phyloP scores from a whole-genome alignment of 1,139 yeast genomes.

The Yamadazyma atlantica region DNA sequence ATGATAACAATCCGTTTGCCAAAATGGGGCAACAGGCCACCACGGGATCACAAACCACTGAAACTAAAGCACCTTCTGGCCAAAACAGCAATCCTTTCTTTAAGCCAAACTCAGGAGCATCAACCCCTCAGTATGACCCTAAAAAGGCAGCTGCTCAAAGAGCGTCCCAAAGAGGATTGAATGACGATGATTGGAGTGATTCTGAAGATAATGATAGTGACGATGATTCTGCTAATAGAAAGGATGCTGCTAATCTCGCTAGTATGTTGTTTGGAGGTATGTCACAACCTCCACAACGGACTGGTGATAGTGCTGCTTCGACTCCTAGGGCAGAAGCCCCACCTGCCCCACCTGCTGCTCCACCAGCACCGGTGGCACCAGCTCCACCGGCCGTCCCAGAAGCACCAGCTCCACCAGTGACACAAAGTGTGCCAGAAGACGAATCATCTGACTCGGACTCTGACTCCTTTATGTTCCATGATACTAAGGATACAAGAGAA shows the following conservation, averaged over 20 bases:
- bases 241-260: conserved; percentile 64
- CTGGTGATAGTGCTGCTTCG: conserved; percentile 11
- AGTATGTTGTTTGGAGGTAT: conserved; percentile 63
- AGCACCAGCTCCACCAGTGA: conserved; percentile 1
- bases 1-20: conserved; percentile 43
- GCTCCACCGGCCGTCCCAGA: conserved; percentile 3
- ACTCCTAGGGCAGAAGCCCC: conserved; percentile 7
- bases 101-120: conserved; percentile 36
- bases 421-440: background rate
- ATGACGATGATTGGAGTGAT: conserved; percentile 59
- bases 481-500: conserved; percentile 1
- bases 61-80: conserved; percentile 3
- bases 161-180: conserved; percentile 62
- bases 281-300: conserved; percentile 43
- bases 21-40: too few relatives aligned
- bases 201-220: conserved; percentile 55
- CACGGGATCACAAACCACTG: conserved; percentile 4
- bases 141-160: conserved; percentile 63
- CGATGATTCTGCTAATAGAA: conserved; percentile 46
- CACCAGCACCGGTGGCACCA: conserved; percentile 5
- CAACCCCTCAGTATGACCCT: conserved; percentile 42
- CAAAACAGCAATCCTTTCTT: conserved; percentile 45
- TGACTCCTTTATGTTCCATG: conserved; percentile 2
- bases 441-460: conserved; percentile 1
- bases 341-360: conserved; percentile 10